These are phyloP conservation scores for Rhodotorula paludigena DNA, from an alignment of 768 basidiomycete species.

Conservation along the genomic window DNA sequence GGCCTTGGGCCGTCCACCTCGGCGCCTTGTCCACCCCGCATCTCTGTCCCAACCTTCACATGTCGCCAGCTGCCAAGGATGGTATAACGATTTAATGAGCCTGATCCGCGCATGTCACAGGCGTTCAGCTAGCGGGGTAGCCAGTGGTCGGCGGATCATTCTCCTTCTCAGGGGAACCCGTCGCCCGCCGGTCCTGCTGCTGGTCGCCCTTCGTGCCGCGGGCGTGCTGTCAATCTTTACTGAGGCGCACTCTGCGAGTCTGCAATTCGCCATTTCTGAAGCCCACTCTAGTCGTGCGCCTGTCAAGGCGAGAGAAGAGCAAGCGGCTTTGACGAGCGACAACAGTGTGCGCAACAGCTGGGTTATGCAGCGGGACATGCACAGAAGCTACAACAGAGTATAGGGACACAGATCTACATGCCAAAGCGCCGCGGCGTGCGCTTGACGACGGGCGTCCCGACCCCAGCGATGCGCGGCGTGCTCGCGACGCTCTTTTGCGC, in stretches of 20 bases:
- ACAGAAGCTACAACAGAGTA: neutral
- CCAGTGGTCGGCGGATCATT: neutral
- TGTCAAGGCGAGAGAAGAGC: too few relatives aligned
- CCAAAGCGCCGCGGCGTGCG: conserved; percentile 36
- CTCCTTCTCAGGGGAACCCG: neutral
- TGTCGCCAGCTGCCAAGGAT: conserved; percentile 3
- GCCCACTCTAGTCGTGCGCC: too few relatives aligned
- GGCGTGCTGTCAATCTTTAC: neutral
- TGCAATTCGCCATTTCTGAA: too few relatives aligned
- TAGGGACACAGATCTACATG: conserved; percentile 2
- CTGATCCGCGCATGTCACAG: neutral
- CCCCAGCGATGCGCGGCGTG: conserved; percentile 40
- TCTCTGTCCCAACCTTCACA: neutral
- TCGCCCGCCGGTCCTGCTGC: neutral
- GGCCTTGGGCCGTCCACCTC: too few relatives aligned
- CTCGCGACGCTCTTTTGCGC: conserved; percentile 38
- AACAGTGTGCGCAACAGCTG: too few relatives aligned
- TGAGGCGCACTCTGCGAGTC: neutral
- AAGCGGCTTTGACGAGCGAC: too few relatives aligned
- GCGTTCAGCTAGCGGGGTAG: neutral
- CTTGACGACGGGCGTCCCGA: conserved; percentile 32
- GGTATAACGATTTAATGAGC: conserved; percentile 32
- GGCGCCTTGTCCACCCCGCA: too few relatives aligned
- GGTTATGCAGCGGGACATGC: too few relatives aligned
- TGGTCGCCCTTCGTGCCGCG: neutral